Conservation (phyloP, 257 asterid genomes). For the Penstemon barbatus region DNA sequence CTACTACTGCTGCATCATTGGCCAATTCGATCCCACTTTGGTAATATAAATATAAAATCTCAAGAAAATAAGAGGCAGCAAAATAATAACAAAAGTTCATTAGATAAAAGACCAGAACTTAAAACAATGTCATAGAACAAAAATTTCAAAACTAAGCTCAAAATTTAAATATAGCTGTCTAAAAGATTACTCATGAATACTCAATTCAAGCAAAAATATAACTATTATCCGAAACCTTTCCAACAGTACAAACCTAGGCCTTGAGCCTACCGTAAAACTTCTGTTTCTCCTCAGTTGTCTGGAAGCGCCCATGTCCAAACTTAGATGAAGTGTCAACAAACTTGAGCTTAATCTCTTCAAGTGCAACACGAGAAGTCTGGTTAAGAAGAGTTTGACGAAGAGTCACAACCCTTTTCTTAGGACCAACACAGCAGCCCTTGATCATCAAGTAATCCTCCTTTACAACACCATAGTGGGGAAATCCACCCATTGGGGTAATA, state of each 20-base stretch:
- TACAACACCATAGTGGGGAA: slow-evolving; percentile 78
- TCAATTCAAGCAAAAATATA: not conserved
- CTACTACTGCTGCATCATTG: too few relatives aligned
- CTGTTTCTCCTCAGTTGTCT: slow-evolving; percentile 77
- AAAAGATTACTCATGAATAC: slow-evolving; percentile 13
- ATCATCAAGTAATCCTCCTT: slow-evolving; percentile 75
- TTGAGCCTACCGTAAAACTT: slow-evolving; percentile 60
- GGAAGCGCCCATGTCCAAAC: slow-evolving; percentile 88
- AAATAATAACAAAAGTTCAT: slow-evolving; percentile 1
- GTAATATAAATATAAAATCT: too few relatives aligned
- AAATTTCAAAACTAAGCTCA: slow-evolving; percentile 8
- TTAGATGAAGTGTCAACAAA: slow-evolving; percentile 76
- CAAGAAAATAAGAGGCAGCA: too few relatives aligned
- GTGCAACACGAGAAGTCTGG: slow-evolving; percentile 77
- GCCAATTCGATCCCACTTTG: not conserved
- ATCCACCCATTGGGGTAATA: slow-evolving; percentile 85
- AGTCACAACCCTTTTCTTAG: slow-evolving; percentile 79
- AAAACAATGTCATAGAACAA: not conserved
- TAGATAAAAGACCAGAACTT: not conserved
- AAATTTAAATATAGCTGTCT: slow-evolving; percentile 10
- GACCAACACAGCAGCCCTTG: slow-evolving; percentile 82
- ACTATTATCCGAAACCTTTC: not conserved
- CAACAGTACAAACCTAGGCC: slow-evolving; percentile 36
- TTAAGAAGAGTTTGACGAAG: slow-evolving; percentile 72
- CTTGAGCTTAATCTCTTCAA: slow-evolving; percentile 72